Evolutionary conservation across 2,329 filamentous ascomycete species (phyloP).

Genomic region (Leptographium radiaticola): DNA sequence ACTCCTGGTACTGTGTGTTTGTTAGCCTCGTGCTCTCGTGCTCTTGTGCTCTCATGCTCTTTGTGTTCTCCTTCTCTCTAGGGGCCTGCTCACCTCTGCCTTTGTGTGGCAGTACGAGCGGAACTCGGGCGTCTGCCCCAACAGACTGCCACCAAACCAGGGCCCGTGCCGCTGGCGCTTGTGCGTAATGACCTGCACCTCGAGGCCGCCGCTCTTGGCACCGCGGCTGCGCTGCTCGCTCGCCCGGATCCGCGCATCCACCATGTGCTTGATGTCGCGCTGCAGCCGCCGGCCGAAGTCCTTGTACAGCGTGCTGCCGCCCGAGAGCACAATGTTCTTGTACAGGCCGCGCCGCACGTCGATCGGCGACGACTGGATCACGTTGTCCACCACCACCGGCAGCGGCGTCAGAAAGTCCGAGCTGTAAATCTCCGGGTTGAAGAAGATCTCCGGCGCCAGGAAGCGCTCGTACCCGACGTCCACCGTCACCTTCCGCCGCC

Average conservation of each 20-base stretch:
- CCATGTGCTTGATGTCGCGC: conserved; percentile 90
- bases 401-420: conserved; percentile 96
- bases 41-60: neutral
- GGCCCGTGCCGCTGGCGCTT: conserved; percentile 95
- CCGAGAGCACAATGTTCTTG: conserved; percentile 98
- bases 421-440: conserved; percentile 99
- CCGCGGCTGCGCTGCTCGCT: conserved; percentile 87
- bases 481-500: conserved; percentile 70
- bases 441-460: conserved; percentile 96
- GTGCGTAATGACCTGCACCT: conserved; percentile 94
- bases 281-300: conserved; percentile 94
- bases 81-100: conserved; percentile 45
- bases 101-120: conserved; percentile 97
- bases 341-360: conserved; percentile 94
- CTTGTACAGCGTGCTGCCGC: conserved; percentile 95
- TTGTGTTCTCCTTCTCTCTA: no score
- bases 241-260: conserved; percentile 82
- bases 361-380: conserved; percentile 95
- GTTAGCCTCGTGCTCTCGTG: conserved; percentile 9
- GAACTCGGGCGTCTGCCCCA: conserved; percentile 97
- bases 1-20: conserved; percentile 66
- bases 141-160: conserved; percentile 94
- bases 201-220: conserved; percentile 83
- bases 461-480: conserved; percentile 98
- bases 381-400: conserved; percentile 84